Evolutionary conservation across 768 basidiomycete species (phyloP).

Genomic region (Mycena rebaudengoi): DNA sequence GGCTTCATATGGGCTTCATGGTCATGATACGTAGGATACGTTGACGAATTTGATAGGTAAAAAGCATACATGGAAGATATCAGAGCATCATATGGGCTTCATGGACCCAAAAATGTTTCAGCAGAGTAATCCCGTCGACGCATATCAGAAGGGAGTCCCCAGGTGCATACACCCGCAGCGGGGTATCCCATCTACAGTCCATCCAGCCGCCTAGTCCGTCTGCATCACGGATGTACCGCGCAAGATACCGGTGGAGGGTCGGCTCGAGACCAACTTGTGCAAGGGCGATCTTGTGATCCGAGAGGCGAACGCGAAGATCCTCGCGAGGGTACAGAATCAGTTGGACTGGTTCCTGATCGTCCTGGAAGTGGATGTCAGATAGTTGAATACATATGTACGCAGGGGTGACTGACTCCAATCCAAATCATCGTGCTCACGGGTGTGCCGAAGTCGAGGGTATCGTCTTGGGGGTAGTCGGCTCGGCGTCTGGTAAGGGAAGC

Average conservation of each 20-base stretch:
- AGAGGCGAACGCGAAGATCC: slow-evolving; percentile 1
- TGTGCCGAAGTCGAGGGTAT: background rate
- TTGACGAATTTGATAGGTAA: too few species aligned
- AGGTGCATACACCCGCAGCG: background rate
- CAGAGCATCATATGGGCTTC: too few species aligned
- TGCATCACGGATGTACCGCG: background rate
- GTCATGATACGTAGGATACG: too few species aligned
- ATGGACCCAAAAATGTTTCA: background rate
- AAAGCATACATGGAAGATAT: too few species aligned
- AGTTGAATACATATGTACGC: background rate
- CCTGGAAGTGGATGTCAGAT: too few species aligned
- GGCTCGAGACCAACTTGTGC: background rate
- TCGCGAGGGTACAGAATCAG: background rate
- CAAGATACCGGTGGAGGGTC: background rate
- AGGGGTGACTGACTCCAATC: background rate
- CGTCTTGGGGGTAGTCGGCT: background rate
- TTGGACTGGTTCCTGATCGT: background rate
- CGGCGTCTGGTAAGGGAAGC: too few species aligned
- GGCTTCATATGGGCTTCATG: too few species aligned
- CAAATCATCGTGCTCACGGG: background rate
- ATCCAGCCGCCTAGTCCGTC: background rate
- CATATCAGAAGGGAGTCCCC: background rate
- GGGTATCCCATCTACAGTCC: background rate
- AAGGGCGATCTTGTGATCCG: background rate
- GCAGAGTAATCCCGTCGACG: background rate